phyloP scores from a whole-genome alignment of 768 basidiomycete genomes.

The Tylopilus subfusipes region DNA sequence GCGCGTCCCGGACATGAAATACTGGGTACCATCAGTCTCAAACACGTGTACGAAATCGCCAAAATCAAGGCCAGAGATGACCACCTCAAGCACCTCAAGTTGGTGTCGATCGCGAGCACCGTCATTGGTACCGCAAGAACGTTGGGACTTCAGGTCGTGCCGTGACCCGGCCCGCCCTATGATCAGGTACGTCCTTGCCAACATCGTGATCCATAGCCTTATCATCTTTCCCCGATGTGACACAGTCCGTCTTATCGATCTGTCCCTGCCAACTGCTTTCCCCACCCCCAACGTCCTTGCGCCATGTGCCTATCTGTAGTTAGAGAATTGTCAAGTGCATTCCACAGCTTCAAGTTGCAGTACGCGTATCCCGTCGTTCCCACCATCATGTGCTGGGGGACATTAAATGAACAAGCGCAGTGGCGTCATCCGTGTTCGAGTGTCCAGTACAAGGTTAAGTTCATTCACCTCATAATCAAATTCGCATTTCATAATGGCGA shows the following conservation, averaged over 20 bases:
- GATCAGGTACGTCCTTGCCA: slow-evolving; percentile 27
- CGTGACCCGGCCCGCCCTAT: slow-evolving; percentile 45
- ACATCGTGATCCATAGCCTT: slow-evolving; percentile 18
- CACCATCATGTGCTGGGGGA: slow-evolving; percentile 32
- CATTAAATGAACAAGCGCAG: slow-evolving; percentile 32
- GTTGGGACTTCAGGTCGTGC: slow-evolving; percentile 86
- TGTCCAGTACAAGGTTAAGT: slow-evolving; percentile 35
- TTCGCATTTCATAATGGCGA: slow-evolving; percentile 37
- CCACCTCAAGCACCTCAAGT: slow-evolving; percentile 78
- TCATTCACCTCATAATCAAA: slow-evolving; percentile 41
- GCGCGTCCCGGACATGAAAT: slow-evolving; percentile 76
- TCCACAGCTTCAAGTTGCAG: slow-evolving; percentile 17
- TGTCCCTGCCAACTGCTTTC: slow-evolving; percentile 7
- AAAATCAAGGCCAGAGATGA: slow-evolving; percentile 93
- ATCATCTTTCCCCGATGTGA: slow-evolving; percentile 14
- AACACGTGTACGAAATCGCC: slow-evolving; percentile 98
- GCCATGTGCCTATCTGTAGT: slow-evolving; percentile 24
- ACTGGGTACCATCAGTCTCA: slow-evolving; percentile 81
- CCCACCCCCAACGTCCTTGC: slow-evolving; percentile 11
- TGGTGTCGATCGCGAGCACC: slow-evolving; percentile 86
- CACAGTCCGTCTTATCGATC: slow-evolving; percentile 26
- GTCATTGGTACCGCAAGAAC: slow-evolving; percentile 86
- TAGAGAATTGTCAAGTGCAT: slow-evolving; percentile 21
- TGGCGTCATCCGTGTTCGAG: slow-evolving; percentile 31
- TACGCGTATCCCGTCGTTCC: slow-evolving; percentile 22